These are phyloP conservation scores for Apostasia ramifera DNA, from an alignment of 106 monocot species.

Conservation along the genomic window DNA sequence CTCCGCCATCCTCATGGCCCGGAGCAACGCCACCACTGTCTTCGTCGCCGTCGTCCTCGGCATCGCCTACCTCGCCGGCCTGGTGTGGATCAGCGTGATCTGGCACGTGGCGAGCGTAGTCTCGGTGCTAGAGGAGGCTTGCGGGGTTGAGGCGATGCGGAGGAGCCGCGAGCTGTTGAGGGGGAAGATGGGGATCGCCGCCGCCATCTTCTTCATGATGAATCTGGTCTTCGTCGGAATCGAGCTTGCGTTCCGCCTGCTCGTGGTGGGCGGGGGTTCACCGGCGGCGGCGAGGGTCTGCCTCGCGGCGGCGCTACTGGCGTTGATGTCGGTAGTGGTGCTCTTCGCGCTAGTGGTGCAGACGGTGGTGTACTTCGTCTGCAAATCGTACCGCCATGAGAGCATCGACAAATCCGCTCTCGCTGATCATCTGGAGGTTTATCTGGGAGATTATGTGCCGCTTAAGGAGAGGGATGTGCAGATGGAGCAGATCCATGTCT, in stretches of 20 bases:
- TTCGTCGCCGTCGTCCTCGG: constrained; percentile 6
- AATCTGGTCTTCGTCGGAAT: constrained; percentile 36
- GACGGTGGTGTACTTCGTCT: constrained; percentile 85
- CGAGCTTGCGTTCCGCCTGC: constrained; percentile 41
- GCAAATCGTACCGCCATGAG: constrained; percentile 91
- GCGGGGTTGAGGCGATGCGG: constrained; percentile 46
- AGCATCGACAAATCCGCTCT: constrained; percentile 78
- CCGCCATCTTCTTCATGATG: constrained; percentile 41
- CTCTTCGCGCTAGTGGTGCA: constrained; percentile 65
- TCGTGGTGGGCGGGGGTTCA: constrained; percentile 29
- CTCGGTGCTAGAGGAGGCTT: constrained; percentile 50
- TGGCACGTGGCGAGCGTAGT: constrained; percentile 70
- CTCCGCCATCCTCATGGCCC: constrained; percentile 12
- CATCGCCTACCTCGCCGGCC: constrained; percentile 28
- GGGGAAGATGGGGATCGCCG: constrained; percentile 52
- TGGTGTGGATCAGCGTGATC: constrained; percentile 45
- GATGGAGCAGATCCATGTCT: constrained; percentile 36
- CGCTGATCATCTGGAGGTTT: constrained; percentile 82
- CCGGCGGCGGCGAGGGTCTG: constrained; percentile 8
- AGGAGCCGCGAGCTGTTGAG: constrained; percentile 34
- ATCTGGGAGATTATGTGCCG: constrained; percentile 77
- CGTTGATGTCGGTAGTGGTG: constrained; percentile 26
- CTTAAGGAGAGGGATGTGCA: constrained; percentile 73
- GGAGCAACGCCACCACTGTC: constrained; percentile 2
- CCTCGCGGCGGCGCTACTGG: constrained; percentile 22